Conservation (phyloP, 257 asterid genomes). For the Salvia miltiorrhiza region DNA sequence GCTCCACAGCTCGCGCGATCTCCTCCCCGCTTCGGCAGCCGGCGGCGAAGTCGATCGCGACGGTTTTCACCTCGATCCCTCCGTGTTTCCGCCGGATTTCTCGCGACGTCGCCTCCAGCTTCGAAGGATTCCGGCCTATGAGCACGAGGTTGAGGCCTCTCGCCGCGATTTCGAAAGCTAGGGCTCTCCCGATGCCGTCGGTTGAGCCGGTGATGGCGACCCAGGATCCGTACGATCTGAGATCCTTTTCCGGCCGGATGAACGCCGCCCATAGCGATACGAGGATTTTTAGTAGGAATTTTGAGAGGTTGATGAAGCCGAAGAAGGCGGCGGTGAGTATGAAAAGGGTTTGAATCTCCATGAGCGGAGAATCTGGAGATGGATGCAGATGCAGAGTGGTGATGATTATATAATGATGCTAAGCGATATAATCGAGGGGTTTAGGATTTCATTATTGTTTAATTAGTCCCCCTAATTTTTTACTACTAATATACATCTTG, state of each 20-base stretch:
- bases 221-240: conserved; percentile 32
- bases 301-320: conserved; percentile 25
- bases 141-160: conserved; percentile 32
- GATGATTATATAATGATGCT: too few species aligned
- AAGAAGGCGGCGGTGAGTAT: conserved; percentile 3
- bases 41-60: conserved; percentile 3
- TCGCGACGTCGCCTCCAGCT: conserved; percentile 9
- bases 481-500: too few species aligned
- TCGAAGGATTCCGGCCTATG: conserved; percentile 18
- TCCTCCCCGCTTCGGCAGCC: conserved; percentile 13
- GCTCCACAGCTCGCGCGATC: conserved; percentile 4
- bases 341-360: conserved; percentile 13
- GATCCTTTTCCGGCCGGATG: conserved; percentile 26
- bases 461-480: too few species aligned
- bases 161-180: conserved; percentile 27
- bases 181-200: conserved; percentile 35
- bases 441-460: too few species aligned
- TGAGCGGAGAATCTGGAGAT: not conserved
- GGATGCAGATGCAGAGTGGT: not conserved
- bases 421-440: too few species aligned
- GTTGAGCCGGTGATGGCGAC: conserved; percentile 34
- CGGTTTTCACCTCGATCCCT: not conserved
- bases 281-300: conserved; percentile 1
- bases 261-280: conserved; percentile 11
- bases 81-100: conserved; percentile 14